Base-by-base conservation (phyloP, 2,329 filamentous ascomycete genomes). In the Arthroderma sp. region DNA sequence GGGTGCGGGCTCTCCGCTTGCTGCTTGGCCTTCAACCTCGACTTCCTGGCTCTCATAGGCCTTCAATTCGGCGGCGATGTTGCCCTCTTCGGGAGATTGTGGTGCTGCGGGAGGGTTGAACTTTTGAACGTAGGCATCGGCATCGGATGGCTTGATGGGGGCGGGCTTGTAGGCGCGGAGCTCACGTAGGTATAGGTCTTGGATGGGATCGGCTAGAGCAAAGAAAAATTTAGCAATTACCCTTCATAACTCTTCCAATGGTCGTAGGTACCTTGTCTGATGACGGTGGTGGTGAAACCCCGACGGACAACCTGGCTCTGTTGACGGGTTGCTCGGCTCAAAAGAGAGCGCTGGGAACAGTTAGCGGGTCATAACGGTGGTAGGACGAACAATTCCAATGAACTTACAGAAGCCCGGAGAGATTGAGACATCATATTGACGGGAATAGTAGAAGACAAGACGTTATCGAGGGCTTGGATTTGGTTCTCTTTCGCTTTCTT, bases 151-250 rank as follows among this genome's bases (percentile, higher is more conserved):
- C 76, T 95, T 94, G 71, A 89, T 65, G 55, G 79, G 73, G 46
- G 84, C 73, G 52, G 81, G 73, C 78, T 96, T 96, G 83, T 94
- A 96, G 69, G 80, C 78, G 73, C 89, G 91, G 64, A 98, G 80
- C 71, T 96, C 88, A 68, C 82, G 83, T 58, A 98, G 80, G 77
- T 98, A 98, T 63, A 98, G 78, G 66, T 96, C 89, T 72, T 96
- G 91, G 59, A 98, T 85, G 61, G 94, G 80, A 69, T 98, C 91
- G 79, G 85, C 91, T 96, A 63, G 33, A 53, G 43, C n/a, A 47
- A 39, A 40, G 41, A 36, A 46, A 43, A 27, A 46, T 39, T 30
- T 60, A 66, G 69, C 69, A 59, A 64, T 15, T 29, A 46, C 38
- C 36, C 6, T 43, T 49, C 50, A 51, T 54, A 59, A 41, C 59